Evolutionary conservation across 306 rosid genomes (phyloP), one percentile per base, ranked within the genome.

Genomic region (Quillaja saponaria): DNA sequence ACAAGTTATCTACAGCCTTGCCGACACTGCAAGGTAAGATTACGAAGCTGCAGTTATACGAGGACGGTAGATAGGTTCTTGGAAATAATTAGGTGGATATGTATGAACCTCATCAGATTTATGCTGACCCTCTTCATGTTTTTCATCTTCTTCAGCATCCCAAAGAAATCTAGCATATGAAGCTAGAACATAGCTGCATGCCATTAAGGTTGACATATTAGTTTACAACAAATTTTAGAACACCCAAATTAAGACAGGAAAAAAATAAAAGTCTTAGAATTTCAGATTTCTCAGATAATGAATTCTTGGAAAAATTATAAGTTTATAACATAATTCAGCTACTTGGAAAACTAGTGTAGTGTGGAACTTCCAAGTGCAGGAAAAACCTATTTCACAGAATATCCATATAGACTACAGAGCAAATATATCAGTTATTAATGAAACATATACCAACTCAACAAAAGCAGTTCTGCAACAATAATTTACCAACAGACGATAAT

Each of bases 151-250:
- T 51, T 85, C 82, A 25, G 71, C 63, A 61, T 91, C 96, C 96
- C 95, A 91, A 17, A 88, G 95, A 69, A 90, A 90, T 0, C 72
- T 71, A 35, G 95, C 96, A 80, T 86, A 82, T 31, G 96, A 83
- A 64, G 91, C 97, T 7, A 81, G 14, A 10, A 83, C 84, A 80
- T 78, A 83, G 64, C 97, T 87, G 88, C 78, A 69, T 33, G 73
- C 4, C 6, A 42, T 49, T 13, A 42, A 14, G 55, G 15, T 13
- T 40, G 10, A 58, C 20, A 50, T 41, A 49, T 74, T 47, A 74
- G 66, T 42, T 70, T 63, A 57, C 62, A 67, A 41, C 61, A 35
- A 9, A 34, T 13, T 16, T 21, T 15, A 10, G 20, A 13, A 59
- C 16, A 61, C 25, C 7, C n/a, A n/a, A n/a, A n/a, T n/a, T n/a